Conservation (phyloP, 23 red algal genomes). For the Agarophyton chilense region DNA sequence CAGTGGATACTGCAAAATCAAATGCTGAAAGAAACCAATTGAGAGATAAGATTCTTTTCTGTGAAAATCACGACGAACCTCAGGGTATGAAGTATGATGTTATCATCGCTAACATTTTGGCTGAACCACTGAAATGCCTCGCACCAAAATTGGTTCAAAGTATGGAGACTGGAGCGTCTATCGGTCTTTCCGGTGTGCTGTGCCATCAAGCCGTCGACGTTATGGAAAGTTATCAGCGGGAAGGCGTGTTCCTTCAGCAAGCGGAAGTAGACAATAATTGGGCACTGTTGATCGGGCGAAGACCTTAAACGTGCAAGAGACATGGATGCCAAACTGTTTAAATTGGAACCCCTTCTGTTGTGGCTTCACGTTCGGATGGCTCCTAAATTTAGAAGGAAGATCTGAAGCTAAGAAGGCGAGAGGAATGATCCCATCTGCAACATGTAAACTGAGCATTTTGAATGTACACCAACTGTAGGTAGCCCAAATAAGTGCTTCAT, state of each 20-base stretch:
- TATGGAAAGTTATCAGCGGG: constrained; percentile 36
- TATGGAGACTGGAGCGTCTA: constrained; percentile 29
- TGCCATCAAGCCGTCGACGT: constrained; percentile 71
- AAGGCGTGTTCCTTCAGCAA: constrained; percentile 35
- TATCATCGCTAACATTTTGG: constrained; percentile 91
- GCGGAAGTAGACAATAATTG: constrained; percentile 62
- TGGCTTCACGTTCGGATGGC: too few relatives aligned
- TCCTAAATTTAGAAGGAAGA: too few relatives aligned
- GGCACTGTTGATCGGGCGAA: constrained; percentile 73
- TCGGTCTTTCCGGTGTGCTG: constrained; percentile 80
- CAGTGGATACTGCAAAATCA: constrained; percentile 36
- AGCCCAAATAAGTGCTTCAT: too few relatives aligned
- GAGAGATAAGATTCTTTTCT: neutral
- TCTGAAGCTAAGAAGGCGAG: too few relatives aligned
- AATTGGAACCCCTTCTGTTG: too few relatives aligned
- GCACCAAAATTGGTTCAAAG: constrained; percentile 40
- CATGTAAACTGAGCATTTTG: too few relatives aligned
- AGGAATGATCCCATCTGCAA: too few relatives aligned
- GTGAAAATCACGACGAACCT: constrained; percentile 31
- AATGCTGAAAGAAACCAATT: constrained; percentile 72
- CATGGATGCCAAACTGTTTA: too few relatives aligned
- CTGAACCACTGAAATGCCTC: constrained; percentile 62
- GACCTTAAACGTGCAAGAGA: neutral
- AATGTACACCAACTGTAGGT: too few relatives aligned
- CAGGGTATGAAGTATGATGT: constrained; percentile 58